Base-by-base conservation (phyloP, 164 flowering plant genomes). In the Paratinospora sagittata region DNA sequence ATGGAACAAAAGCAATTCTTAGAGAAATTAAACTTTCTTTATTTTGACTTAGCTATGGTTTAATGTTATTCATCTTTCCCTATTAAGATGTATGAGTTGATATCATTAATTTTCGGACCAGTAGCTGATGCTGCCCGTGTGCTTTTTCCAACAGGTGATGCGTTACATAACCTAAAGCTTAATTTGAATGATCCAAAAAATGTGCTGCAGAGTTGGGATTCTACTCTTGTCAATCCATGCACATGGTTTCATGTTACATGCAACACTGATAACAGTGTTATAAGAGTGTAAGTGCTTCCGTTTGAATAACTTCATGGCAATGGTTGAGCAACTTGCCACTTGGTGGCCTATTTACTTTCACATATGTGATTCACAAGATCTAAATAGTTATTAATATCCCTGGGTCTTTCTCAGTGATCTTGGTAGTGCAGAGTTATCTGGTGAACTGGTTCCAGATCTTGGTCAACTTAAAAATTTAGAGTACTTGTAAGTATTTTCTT, bases 191-290 rank as follows among this genome's bases (percentile, higher is more conserved):
- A 93, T 82, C 98, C 98, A 34, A 90, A 86, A 74, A 89, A 88
- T 82, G 94, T 91, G 45, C 79, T 93, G 33, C 96, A 93, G 78
- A 91, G 96, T 80, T 93, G 98, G 98, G 97, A 93, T 81, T 96
- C 97, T 37, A 91, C 96, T 7, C 90, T 93, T 58, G 97, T 91
- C 60, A 93, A 90, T 66, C 98, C 98, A 5, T 93, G 98, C 78
- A 91, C 97, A 39, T 91, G 98, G 98, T 90, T 90, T 77, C 98
- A 93, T 81, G 96, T 93, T 47, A 91, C 96, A 52, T 91, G 98
- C 79, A 91, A 90, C 84, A 88, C 81, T 68, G 98, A 93, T 58
- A 91, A 91, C 73, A 91, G 96, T 81, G 98, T 91, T 70, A 91
- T 89, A 78, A 84, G 97, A 86, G 94, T 93, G 98, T 93, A 85